These are phyloP conservation scores for Xylariaceae sp. DNA, from an alignment of 2,329 filamentous ascomycete species.

Conservation along the genomic window DNA sequence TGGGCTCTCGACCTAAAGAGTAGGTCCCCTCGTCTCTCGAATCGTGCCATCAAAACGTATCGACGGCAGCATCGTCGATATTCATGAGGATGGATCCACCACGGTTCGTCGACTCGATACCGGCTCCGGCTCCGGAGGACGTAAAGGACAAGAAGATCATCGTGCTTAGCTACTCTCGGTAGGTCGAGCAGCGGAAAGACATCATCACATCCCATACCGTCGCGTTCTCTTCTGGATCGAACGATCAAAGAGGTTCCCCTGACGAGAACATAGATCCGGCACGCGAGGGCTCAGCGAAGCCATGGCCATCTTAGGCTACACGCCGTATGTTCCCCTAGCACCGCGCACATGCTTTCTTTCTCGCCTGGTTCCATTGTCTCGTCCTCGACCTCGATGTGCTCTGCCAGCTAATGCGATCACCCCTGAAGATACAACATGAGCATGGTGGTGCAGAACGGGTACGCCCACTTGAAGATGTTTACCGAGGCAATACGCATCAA, in stretches of 20 bases:
- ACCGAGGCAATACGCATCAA: constrained; percentile 11
- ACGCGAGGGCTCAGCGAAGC: constrained; percentile 13
- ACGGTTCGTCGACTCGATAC: constrained; percentile 9
- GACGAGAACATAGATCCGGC: constrained; percentile 8
- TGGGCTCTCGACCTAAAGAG: too few relatives aligned
- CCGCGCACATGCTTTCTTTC: background rate
- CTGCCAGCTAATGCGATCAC: constrained; percentile 1
- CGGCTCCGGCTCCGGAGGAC: background rate
- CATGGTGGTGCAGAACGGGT: constrained; percentile 1
- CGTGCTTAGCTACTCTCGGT: constrained; percentile 9
- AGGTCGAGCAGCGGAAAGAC: background rate
- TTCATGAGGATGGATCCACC: constrained; percentile 1
- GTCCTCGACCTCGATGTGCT: background rate
- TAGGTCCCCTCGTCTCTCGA: too few relatives aligned
- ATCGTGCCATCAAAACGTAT: too few relatives aligned
- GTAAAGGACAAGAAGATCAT: constrained; percentile 12
- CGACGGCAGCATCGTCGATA: too few relatives aligned
- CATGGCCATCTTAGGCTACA: constrained; percentile 10
- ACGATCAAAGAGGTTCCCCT: background rate
- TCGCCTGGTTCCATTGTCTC: background rate
- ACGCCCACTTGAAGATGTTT: constrained; percentile 14
- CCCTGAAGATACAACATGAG: constrained; percentile 8
- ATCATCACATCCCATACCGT: background rate
- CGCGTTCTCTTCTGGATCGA: background rate
- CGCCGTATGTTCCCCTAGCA: constrained; percentile 2